These are phyloP conservation scores for Alternaria metachromatica DNA, from an alignment of 2,329 filamentous ascomycete genomes.

Conservation along the genomic window DNA sequence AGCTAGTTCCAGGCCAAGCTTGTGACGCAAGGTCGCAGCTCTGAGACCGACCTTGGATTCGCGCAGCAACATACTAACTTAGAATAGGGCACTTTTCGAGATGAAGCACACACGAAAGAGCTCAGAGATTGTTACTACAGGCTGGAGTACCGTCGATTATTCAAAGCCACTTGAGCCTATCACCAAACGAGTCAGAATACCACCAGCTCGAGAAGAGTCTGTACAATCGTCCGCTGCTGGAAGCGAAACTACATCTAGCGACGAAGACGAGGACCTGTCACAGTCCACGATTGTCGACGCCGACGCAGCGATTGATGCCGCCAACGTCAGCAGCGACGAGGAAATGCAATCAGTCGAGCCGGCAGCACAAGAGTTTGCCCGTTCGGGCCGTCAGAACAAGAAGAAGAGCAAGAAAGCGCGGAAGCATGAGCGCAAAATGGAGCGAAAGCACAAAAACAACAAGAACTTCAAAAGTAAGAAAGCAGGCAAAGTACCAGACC, in stretches of 20 bases:
- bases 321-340: conserved; percentile 46
- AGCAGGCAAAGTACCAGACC: conserved; percentile 32
- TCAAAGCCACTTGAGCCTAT: conserved; percentile 64
- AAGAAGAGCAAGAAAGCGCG: conserved; percentile 43
- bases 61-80: neutral
- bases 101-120: conserved; percentile 67
- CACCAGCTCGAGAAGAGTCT: conserved; percentile 43
- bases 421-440: conserved; percentile 38
- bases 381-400: conserved; percentile 41
- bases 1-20: neutral
- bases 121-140: conserved; percentile 70
- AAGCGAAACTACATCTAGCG: conserved; percentile 39
- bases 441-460: conserved; percentile 40
- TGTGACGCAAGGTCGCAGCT: neutral
- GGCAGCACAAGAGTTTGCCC: conserved; percentile 21
- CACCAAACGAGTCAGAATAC: conserved; percentile 53
- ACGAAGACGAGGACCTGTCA: conserved; percentile 42
- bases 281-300: conserved; percentile 31
- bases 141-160: conserved; percentile 69
- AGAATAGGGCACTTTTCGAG: conserved; percentile 66
- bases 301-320: conserved; percentile 37
- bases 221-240: conserved; percentile 38
- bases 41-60: neutral
- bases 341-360: conserved; percentile 43
- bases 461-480: conserved; percentile 46